Conservation (phyloP, 208 protist species). For the Crithidia fasciculata region DNA sequence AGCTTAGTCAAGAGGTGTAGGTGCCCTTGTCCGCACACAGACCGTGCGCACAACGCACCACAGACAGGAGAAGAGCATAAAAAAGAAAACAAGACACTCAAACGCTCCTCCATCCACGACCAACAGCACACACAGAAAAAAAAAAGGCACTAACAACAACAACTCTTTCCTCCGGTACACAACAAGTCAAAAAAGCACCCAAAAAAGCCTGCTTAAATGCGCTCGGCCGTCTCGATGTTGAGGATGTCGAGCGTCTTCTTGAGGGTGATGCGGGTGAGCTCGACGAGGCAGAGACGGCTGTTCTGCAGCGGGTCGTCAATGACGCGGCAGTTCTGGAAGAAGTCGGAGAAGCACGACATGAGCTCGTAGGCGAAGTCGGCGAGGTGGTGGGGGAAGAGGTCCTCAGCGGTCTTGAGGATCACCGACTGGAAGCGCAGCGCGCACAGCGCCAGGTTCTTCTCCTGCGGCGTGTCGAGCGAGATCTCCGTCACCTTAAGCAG, state of each 20-base stretch:
- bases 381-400: slow-evolving; percentile 94
- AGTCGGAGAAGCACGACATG: slow-evolving; percentile 93
- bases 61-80: not conserved
- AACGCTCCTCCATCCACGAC: not conserved
- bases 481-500: slow-evolving; percentile 64
- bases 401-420: slow-evolving; percentile 86
- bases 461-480: slow-evolving; percentile 73
- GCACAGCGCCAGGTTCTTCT: slow-evolving; percentile 88
- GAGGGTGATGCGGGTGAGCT: slow-evolving; percentile 90
- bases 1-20: slow-evolving; percentile 4
- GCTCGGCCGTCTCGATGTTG: slow-evolving; percentile 90
- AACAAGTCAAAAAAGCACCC: not conserved
- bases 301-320: slow-evolving; percentile 83
- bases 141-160: not conserved
- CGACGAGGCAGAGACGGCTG: slow-evolving; percentile 91
- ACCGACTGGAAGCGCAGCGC: slow-evolving; percentile 89
- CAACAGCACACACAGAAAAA: slow-evolving; percentile 5
- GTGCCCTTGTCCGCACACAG: not conserved
- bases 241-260: slow-evolving; percentile 92
- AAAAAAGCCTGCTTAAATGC: slow-evolving; percentile 57
- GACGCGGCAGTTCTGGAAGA: slow-evolving; percentile 94
- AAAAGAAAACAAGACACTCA: slow-evolving; percentile 8
- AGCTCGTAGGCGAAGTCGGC: slow-evolving; percentile 97
- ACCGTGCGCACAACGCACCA: not conserved
- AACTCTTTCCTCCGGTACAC: not conserved